Percentiles rank a stretch among this genome's conserved stretches.
phyloP scores from a whole-genome alignment of 108 stramenopile genomes.

The Nitzschia sp. region DNA sequence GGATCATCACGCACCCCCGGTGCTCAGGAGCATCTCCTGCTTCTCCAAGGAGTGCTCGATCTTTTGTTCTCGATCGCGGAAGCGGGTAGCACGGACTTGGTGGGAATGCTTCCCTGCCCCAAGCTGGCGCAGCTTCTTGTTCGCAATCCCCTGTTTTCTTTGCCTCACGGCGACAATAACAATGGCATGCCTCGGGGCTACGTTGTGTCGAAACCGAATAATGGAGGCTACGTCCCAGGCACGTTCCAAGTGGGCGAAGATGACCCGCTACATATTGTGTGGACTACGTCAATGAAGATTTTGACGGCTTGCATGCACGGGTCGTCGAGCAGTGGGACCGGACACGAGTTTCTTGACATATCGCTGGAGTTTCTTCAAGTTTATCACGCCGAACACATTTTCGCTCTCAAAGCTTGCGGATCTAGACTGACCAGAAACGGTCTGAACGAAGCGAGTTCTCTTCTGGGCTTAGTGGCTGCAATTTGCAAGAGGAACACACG shows the following conservation, averaged over 20 bases:
- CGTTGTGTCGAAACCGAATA: conserved; percentile 11
- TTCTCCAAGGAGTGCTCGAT: conserved; percentile 23
- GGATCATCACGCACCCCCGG: neutral
- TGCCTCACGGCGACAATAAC: neutral
- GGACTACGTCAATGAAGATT: conserved; percentile 42
- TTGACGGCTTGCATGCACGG: conserved; percentile 19
- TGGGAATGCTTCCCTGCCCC: conserved; percentile 10
- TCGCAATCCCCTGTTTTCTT: conserved; percentile 31
- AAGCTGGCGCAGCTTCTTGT: conserved; percentile 26
- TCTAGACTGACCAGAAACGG: conserved; percentile 20
- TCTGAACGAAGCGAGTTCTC: conserved; percentile 28
- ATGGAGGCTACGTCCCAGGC: neutral
- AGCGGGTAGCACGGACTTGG: conserved; percentile 12
- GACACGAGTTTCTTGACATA: conserved; percentile 18
- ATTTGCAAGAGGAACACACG: conserved; percentile 25
- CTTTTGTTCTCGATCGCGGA: conserved; percentile 24
- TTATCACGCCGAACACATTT: conserved; percentile 14
- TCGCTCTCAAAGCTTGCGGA: conserved; percentile 28
- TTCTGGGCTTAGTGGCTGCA: conserved; percentile 30
- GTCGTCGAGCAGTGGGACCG: conserved; percentile 1
- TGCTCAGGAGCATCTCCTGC: conserved; percentile 1
- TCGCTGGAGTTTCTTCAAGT: conserved; percentile 33
- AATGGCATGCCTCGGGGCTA: conserved; percentile 28
- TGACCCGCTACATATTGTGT: conserved; percentile 37
- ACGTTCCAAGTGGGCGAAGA: conserved; percentile 7